Conservation (phyloP, 1,139 yeast genomes). For the Meyerozyma elateridarum region DNA sequence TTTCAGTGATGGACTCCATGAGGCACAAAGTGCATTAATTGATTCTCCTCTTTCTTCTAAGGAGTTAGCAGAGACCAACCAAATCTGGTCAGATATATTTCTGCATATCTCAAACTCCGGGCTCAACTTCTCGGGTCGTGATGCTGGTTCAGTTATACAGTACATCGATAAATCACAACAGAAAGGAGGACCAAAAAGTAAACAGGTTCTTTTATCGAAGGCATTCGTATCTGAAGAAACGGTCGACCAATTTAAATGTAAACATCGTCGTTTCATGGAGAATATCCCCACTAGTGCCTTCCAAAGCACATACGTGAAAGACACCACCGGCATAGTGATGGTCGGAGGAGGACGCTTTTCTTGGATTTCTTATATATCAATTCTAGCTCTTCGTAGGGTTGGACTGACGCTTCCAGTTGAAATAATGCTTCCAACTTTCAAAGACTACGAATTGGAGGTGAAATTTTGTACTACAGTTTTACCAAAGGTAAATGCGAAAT, state of each 20-base stretch:
- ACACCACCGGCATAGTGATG: constrained; percentile 8
- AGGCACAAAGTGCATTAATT: no score
- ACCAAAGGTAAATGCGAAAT: constrained; percentile 24
- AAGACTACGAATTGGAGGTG: constrained; percentile 19
- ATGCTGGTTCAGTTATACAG: constrained; percentile 18
- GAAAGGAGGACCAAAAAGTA: constrained; percentile 15
- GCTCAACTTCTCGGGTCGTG: constrained; percentile 10
- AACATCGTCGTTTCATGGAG: constrained; percentile 1
- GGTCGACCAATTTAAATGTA: constrained; percentile 2
- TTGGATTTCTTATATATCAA: constrained; percentile 9
- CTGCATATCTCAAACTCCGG: constrained; percentile 11
- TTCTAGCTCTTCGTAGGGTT: constrained; percentile 7
- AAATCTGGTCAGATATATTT: constrained; percentile 18
- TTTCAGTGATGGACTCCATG: no score
- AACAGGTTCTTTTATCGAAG: constrained; percentile 3
- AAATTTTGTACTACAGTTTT: constrained; percentile 23
- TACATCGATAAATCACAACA: constrained; percentile 22
- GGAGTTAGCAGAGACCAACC: constrained; percentile 8
- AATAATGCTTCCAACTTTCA: constrained; percentile 8
- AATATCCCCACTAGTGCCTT: background rate
- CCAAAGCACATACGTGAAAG: constrained; percentile 4
- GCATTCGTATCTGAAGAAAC: constrained; percentile 4
- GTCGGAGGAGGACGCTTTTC: constrained; percentile 10
- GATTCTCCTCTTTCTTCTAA: constrained; percentile 1
- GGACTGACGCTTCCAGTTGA: constrained; percentile 10